These are phyloP conservation scores for Plasmodium vivax DNA, from an alignment of 169 alveolate genomes.

Conservation along the genomic window DNA sequence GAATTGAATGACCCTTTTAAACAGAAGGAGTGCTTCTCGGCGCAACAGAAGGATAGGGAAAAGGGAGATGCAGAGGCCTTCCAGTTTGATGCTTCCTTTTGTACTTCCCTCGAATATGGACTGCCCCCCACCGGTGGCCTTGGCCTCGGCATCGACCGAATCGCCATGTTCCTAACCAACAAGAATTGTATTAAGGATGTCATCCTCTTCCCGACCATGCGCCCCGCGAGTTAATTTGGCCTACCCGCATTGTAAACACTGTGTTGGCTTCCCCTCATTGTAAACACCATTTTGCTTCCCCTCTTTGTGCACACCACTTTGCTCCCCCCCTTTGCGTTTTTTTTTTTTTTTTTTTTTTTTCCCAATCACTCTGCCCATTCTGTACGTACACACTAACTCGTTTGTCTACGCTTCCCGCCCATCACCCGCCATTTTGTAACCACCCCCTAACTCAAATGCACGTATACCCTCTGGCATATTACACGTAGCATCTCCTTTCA, in stretches of 20 bases:
- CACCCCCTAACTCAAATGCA: neutral
- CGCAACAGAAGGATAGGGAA: constrained; percentile 87
- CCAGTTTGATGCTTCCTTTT: constrained; percentile 92
- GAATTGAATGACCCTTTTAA: constrained; percentile 98
- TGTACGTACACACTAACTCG: neutral
- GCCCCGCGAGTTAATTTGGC: constrained; percentile 11
- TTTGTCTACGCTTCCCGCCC: neutral
- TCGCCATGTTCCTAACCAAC: constrained; percentile 94
- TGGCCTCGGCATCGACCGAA: constrained; percentile 97
- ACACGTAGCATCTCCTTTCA: neutral
- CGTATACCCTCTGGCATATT: neutral
- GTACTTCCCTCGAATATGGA: constrained; percentile 94
- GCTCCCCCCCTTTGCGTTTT: neutral
- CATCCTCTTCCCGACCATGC: constrained; percentile 75
- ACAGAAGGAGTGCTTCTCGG: constrained; percentile 93
- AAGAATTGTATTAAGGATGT: constrained; percentile 90
- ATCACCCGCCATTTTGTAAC: neutral
- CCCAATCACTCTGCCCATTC: neutral
- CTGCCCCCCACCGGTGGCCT: constrained; percentile 98
- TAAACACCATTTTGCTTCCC: neutral
- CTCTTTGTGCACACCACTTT: neutral
- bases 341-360: neutral
- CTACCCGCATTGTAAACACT: neutral
- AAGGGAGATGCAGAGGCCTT: constrained; percentile 91
- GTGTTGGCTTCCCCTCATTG: too few species aligned